phyloP scores from a whole-genome alignment of 1,284 basidiomycete species.

The Gomphus bonarii region DNA sequence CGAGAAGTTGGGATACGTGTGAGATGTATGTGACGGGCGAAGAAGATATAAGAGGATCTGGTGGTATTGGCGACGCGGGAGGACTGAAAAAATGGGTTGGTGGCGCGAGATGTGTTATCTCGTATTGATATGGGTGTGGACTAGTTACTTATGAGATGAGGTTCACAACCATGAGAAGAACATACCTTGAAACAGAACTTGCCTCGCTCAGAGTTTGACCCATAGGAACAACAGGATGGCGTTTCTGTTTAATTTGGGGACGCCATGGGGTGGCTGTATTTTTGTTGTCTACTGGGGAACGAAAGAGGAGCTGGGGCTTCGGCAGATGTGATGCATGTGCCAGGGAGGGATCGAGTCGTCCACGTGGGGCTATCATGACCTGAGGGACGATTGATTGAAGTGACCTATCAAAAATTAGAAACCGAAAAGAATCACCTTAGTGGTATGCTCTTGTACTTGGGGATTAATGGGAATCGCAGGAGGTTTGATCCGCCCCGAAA shows the following conservation, averaged over 20 bases:
- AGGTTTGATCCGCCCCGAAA: slow-evolving; percentile 60
- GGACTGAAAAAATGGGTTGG: slow-evolving; percentile 49
- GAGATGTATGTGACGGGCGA: slow-evolving; percentile 45
- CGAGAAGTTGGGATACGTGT: slow-evolving; percentile 66
- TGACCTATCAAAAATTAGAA: slow-evolving; percentile 1
- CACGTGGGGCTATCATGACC: slow-evolving; percentile 19
- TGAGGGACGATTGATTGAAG: background rate
- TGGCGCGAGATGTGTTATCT: slow-evolving; percentile 71
- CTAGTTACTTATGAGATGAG: slow-evolving; percentile 18
- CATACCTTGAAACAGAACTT: slow-evolving; percentile 10
- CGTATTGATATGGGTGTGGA: slow-evolving; percentile 75
- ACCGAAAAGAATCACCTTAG: slow-evolving; percentile 18
- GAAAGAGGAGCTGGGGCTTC: slow-evolving; percentile 77
- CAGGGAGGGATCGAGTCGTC: slow-evolving; percentile 46
- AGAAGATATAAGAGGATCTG: slow-evolving; percentile 42
- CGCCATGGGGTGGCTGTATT: slow-evolving; percentile 41
- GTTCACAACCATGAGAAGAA: slow-evolving; percentile 9
- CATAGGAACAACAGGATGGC: slow-evolving; percentile 70
- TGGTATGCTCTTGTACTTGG: slow-evolving; percentile 22
- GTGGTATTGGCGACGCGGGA: slow-evolving; percentile 32
- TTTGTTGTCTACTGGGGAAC: slow-evolving; percentile 45
- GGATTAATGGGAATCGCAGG: slow-evolving; percentile 45
- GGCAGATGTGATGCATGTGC: slow-evolving; percentile 59
- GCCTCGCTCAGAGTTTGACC: slow-evolving; percentile 24
- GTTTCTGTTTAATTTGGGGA: slow-evolving; percentile 60